A percentile compares a stretch with the other conserved stretches of the same genome.
Evolutionary conservation across 192 early-diverging fungal genomes (phyloP).

Genomic region (Coemansia sp.): DNA sequence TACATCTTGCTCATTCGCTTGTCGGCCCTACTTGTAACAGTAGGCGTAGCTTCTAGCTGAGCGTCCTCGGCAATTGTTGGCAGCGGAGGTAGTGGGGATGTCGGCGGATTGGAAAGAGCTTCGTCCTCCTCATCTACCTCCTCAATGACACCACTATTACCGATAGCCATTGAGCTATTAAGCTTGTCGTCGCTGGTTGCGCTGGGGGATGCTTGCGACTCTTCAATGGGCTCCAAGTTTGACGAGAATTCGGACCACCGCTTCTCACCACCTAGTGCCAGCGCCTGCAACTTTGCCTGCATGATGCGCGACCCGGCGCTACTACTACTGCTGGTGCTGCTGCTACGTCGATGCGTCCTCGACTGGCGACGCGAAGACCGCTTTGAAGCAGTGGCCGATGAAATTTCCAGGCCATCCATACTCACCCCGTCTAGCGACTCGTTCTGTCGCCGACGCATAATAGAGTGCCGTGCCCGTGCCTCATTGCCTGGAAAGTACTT

Average conservation of each 20-base stretch:
- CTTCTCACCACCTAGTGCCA: conserved; percentile 22
- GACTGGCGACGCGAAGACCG: conserved; percentile 36
- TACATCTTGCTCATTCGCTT: conserved; percentile 30
- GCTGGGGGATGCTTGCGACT: conserved; percentile 28
- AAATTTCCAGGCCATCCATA: conserved; percentile 10
- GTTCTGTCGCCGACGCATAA: conserved; percentile 42
- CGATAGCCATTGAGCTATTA: neutral
- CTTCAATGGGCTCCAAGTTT: conserved; percentile 41
- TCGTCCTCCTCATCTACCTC: neutral
- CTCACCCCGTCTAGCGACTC: conserved; percentile 30
- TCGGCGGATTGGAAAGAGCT: neutral
- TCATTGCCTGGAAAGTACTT: conserved; percentile 87
- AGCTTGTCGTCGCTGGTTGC: neutral
- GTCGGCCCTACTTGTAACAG: neutral
- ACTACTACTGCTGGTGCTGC: conserved; percentile 21
- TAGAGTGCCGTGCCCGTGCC: conserved; percentile 53
- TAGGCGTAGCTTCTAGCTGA: neutral
- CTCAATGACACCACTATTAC: neutral
- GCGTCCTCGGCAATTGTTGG: neutral
- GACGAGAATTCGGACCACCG: conserved; percentile 35
- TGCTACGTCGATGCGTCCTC: conserved; percentile 27
- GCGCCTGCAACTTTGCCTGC: conserved; percentile 28
- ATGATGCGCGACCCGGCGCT: conserved; percentile 21
- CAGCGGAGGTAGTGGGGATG: conserved; percentile 1
- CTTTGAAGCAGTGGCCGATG: neutral